phyloP scores from a whole-genome alignment of 352 stramenopile species.

The Phytophthora pistaciae region DNA sequence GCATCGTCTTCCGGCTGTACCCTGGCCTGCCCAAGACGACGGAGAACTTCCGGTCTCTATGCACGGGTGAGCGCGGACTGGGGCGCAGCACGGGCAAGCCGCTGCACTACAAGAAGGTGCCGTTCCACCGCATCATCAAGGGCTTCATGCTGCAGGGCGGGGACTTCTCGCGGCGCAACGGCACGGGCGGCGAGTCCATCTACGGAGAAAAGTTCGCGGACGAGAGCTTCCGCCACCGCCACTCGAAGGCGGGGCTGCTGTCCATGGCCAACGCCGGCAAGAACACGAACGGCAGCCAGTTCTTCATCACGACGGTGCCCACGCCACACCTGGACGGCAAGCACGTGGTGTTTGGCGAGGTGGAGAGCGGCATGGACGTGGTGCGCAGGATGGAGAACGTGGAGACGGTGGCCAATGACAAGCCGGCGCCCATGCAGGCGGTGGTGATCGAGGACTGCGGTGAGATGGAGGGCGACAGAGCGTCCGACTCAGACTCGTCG shows the following conservation, averaged over 20 bases:
- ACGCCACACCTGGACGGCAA: constrained; percentile 98
- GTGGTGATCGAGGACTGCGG: constrained; percentile 97
- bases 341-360: constrained; percentile 99
- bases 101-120: constrained; percentile 72
- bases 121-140: constrained; percentile 89
- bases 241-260: constrained; percentile 93
- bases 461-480: constrained; percentile 42
- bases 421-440: constrained; percentile 75
- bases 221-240: constrained; percentile 96
- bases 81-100: constrained; percentile 65
- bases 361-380: constrained; percentile 81
- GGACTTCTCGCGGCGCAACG: constrained; percentile 2
- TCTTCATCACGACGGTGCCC: constrained; percentile 85
- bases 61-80: constrained; percentile 77
- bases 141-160: constrained; percentile 89
- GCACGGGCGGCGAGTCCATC: constrained; percentile 75
- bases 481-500: constrained; percentile 15
- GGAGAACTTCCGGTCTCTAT: constrained; percentile 72
- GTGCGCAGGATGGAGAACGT: constrained; percentile 88
- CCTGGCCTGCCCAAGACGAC: constrained; percentile 60
- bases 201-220: constrained; percentile 89
- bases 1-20: constrained; percentile 56
- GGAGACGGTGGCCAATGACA: constrained; percentile 83
- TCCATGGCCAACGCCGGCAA: constrained; percentile 95
- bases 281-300: constrained; percentile 85